phyloP scores from a whole-genome alignment of 202 grass and related monocot genomes.

The Hordeum pubiflorum region DNA sequence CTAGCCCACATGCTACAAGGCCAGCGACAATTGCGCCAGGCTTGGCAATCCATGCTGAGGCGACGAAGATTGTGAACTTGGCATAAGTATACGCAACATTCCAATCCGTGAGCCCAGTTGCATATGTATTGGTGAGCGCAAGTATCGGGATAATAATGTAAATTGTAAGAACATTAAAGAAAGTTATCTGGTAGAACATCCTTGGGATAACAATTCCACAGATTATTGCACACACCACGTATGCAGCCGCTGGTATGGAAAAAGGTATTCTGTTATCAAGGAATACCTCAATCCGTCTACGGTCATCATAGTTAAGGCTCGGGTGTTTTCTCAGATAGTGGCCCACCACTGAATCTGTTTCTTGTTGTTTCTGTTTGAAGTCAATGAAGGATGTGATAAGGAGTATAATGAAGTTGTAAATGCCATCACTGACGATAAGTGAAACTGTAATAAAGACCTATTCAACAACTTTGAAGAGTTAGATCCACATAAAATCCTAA shows the following conservation, averaged over 20 bases:
- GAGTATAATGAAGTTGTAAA: constrained; percentile 43
- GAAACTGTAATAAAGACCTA: constrained; percentile 52
- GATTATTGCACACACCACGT: neutral
- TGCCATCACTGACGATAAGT: constrained; percentile 43
- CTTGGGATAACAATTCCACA: constrained; percentile 10
- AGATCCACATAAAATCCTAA: neutral
- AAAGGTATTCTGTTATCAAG: constrained; percentile 20
- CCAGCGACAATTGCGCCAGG: constrained; percentile 36
- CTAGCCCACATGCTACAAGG: constrained; percentile 35
- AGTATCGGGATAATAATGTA: constrained; percentile 16
- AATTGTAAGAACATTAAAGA: constrained; percentile 11
- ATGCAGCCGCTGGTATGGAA: neutral
- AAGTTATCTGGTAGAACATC: constrained; percentile 37
- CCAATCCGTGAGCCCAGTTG: constrained; percentile 54
- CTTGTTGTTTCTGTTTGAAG: constrained; percentile 10
- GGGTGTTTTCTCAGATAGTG: constrained; percentile 22
- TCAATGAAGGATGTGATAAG: neutral
- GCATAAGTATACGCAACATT: constrained; percentile 35
- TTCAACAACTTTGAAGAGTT: neutral
- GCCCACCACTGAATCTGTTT: neutral
- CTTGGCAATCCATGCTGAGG: constrained; percentile 34
- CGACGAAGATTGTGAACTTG: constrained; percentile 39
- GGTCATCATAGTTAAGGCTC: constrained; percentile 46
- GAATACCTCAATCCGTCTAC: constrained; percentile 38
- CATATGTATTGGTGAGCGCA: constrained; percentile 46